phyloP scores from a whole-genome alignment of 306 rosid species.

The Comarum palustre region DNA sequence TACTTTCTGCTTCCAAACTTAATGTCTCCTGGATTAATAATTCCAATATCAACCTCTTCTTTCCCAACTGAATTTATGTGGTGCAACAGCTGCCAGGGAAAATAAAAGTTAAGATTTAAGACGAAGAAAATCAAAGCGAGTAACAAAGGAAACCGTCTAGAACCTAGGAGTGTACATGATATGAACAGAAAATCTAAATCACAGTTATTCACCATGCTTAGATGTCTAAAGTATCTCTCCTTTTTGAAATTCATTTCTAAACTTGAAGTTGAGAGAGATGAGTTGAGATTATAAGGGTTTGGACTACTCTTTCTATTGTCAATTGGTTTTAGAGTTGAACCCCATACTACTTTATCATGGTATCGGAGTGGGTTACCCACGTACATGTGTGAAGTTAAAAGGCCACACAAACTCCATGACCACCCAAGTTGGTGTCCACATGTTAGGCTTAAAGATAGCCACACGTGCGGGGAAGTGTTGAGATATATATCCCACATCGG shows the following conservation, averaged over 20 bases:
- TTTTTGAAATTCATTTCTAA: background rate
- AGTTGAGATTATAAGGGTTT: no score
- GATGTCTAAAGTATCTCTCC: background rate
- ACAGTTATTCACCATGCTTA: background rate
- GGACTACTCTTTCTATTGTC: no score
- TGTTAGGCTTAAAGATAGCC: no score
- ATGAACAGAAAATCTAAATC: background rate
- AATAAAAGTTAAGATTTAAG: no score
- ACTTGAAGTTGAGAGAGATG: background rate
- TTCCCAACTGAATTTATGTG: slow-evolving; percentile 35
- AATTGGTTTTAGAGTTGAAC: no score
- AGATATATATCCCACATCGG: no score
- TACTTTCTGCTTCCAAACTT: slow-evolving; percentile 56
- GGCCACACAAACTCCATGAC: no score
- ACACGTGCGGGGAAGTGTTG: no score
- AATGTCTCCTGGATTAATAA: slow-evolving; percentile 43
- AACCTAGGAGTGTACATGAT: background rate
- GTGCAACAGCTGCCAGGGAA: slow-evolving; percentile 37
- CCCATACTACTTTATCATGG: no score
- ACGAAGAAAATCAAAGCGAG: background rate
- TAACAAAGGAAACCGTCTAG: background rate
- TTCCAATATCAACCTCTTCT: slow-evolving; percentile 50
- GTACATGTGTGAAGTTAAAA: no score
- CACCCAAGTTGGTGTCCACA: no score
- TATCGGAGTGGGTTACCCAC: no score